phyloP scores from a whole-genome alignment of 2,329 filamentous ascomycete genomes.

The Ramichloridium luteum region DNA sequence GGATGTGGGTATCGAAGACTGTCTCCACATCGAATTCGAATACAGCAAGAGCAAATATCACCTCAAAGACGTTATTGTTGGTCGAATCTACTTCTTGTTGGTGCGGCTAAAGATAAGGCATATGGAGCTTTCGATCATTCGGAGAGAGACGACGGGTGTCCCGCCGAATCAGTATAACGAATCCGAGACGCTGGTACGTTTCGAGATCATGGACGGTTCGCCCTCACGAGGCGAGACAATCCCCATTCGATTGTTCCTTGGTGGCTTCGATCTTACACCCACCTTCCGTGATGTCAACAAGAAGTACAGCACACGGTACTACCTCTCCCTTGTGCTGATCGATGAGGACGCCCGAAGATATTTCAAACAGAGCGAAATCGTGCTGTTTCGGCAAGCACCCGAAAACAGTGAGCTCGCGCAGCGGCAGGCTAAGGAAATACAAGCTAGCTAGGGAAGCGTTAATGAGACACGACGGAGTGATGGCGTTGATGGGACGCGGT shows the following conservation, averaged over 20 bases:
- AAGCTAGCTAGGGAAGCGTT: conserved; percentile 24
- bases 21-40: conserved; percentile 97
- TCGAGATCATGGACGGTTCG: conserved; percentile 99
- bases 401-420: conserved; percentile 37
- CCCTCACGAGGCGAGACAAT: conserved; percentile 90
- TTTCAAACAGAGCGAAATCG: conserved; percentile 98
- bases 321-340: conserved; percentile 68
- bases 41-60: conserved; percentile 99
- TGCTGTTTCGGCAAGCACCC: conserved; percentile 70
- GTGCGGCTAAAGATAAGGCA: conserved; percentile 98
- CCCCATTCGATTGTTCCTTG: conserved; percentile 90
- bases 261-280: conserved; percentile 91
- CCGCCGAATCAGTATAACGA: conserved; percentile 99
- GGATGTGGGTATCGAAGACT: conserved; percentile 99
- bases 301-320: conserved; percentile 97
- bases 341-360: conserved; percentile 78
- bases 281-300: conserved; percentile 99
- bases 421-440: conserved; percentile 34
- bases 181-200: conserved; percentile 92
- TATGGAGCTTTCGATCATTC: conserved; percentile 97
- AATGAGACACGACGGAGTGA: conserved; percentile 20
- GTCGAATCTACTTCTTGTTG: conserved; percentile 93
- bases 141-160: conserved; percentile 88
- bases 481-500: conserved; percentile 6
- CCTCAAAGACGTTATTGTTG: conserved; percentile 96